Base-by-base conservation (phyloP, 768 basidiomycete genomes). In the Psilocybe sp. region DNA sequence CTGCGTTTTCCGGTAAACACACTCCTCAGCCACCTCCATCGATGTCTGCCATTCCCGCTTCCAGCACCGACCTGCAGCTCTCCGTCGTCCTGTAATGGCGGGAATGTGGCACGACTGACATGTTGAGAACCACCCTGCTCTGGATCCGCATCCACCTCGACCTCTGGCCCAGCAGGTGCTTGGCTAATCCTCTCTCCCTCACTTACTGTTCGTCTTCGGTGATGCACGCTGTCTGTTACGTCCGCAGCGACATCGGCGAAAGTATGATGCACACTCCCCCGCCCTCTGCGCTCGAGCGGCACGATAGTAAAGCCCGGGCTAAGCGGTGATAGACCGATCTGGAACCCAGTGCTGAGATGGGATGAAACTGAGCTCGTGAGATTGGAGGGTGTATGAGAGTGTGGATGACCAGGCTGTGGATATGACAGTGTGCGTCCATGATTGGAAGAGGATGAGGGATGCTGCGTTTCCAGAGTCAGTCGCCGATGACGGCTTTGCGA, bases 281-380 rank as follows among this genome's bases (percentile, higher is more conserved):
- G 66, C 54, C 56, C 65, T 54, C 78, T 67, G 57, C 81, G 66
- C 55, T 79, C 76, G 41, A 69, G 64, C 16, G 84, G 85, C 46
- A 81, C 71, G 40, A 87, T 75, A n/a, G 77, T 73, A 57, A 89
- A 90, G n/a, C 88, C 88, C 31, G 88, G 88, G 58, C 85, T 87
- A 47, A 85, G 69, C 13, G 88, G 84, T 19, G 85, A 87, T 36
- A 90, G 60, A 4, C 88, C 88, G 55, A 90, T 89, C 56, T 84
- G 82, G 68, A 90, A 82, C 6, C 86, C 88, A 4, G 70, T 56
- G 12, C 76, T 72, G 15, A 79, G 55, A 28, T 28, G 23, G 9
- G 70, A 62, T 1, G 73, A 65, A 6, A 70, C 69, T 20, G 72
- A 62, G 44, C 70, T 68, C 10, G 71, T 63, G 68, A 66, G n/a